Evolutionary conservation across 331 rosid genomes (phyloP), one percentile per base, ranked within the genome.

Genomic region (Saraca asoca): DNA sequence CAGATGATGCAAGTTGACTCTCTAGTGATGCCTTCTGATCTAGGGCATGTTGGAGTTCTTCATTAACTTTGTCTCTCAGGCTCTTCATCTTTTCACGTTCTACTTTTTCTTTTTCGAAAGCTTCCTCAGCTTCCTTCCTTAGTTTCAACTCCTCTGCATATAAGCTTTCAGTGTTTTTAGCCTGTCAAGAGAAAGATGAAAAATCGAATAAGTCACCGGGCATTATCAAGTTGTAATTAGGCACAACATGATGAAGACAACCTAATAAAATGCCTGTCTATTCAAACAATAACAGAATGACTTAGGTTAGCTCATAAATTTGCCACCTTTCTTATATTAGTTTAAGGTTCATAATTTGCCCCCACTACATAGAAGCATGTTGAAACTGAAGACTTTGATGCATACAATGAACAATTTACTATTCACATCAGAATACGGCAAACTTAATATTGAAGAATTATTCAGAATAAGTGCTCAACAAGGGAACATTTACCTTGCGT

Each of bases 91-190:
- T 70, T 15, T 77, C 70, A 52, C 81, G 83, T 66, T 78, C 81
- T 63, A 49, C 85, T 62, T 45, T 81, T 75, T 82, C 95, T 44
- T 60, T 80, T 29, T 35, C 74, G 15, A 83, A 70, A 24, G 58
- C 85, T 79, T 90, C 84, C 77, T 86, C 92, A 43, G 59, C 64
- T 66, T 75, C 81, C 68, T 86, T 86, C 75, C 90, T 88, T 48
- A 54, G 85, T 62, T 77, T 88, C 73, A 83, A 71, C 65, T 83
- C 89, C 62, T 76, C 77, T 48, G 75, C 55, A 48, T 81, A 79
- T 64, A 77, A 73, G 62, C 29, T 59, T 77, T 83, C 88, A 39
- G 83, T 64, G 20, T 69, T 75, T 75, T 76, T 86, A 57, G 81
- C 81, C 99, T 94, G 89, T 33, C 68, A 75, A 82, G 42, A 35